Percentiles rank a stretch among this genome's conserved stretches.
phyloP scores from a whole-genome alignment of 768 basidiomycete genomes.

The Boletus pseudo-olivaceus region DNA sequence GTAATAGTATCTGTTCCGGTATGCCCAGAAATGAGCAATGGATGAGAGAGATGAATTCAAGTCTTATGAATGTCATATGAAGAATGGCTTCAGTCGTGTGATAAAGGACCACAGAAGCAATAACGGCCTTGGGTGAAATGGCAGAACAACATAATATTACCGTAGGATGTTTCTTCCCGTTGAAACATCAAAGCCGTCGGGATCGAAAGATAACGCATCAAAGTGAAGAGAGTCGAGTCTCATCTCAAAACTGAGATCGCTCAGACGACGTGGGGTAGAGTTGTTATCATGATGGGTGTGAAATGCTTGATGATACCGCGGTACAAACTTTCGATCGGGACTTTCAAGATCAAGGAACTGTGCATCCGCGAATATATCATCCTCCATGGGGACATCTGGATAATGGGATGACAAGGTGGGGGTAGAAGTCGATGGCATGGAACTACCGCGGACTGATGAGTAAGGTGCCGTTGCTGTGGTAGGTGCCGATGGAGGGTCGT shows the following conservation, averaged over 20 bases:
- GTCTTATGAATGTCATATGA: conserved; percentile 7
- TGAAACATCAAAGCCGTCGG: conserved; percentile 44
- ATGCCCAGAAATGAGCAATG: background rate
- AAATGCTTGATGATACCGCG: conserved; percentile 2
- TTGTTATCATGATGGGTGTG: background rate
- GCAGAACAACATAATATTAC: conserved; percentile 9
- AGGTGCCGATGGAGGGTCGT: conserved; percentile 4
- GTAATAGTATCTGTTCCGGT: background rate
- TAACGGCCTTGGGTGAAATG: background rate
- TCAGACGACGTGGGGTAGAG: conserved; percentile 15
- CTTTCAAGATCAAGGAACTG: conserved; percentile 19
- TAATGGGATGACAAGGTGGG: conserved; percentile 10
- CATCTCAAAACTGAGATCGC: conserved; percentile 58
- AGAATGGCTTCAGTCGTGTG: background rate
- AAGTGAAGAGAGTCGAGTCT: conserved; percentile 70
- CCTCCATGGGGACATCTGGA: conserved; percentile 20
- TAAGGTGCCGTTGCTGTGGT: background rate
- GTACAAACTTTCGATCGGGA: conserved; percentile 14
- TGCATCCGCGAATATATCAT: conserved; percentile 11
- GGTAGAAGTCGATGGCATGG: conserved; percentile 9
- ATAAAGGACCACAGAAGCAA: background rate
- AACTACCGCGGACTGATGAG: background rate
- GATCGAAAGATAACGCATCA: conserved; percentile 66
- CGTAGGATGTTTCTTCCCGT: conserved; percentile 15
- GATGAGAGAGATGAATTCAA: conserved; percentile 2